phyloP scores from a whole-genome alignment of 1,139 yeast genomes.

The Taphrina populina region DNA sequence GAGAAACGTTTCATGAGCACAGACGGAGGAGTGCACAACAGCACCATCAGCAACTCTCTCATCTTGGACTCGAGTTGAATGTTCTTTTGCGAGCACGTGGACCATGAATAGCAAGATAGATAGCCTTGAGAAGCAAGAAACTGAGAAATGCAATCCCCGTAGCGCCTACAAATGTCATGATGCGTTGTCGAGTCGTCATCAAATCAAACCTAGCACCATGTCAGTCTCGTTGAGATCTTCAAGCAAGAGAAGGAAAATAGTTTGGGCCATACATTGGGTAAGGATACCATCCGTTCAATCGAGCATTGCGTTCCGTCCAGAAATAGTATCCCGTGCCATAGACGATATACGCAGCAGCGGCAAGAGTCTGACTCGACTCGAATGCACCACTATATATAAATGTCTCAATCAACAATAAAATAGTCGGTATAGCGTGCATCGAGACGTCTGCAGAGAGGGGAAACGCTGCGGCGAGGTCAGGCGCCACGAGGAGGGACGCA shows the following conservation, averaged over 20 bases:
- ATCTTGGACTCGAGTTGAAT: no score
- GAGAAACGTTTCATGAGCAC: no score
- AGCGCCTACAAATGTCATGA: constrained; percentile 25
- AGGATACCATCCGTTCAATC: constrained; percentile 27
- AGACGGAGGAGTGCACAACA: no score
- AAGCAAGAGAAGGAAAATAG: no score
- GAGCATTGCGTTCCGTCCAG: constrained; percentile 26
- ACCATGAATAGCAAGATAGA: constrained; percentile 19
- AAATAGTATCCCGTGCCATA: constrained; percentile 13
- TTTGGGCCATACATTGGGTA: constrained; percentile 15
- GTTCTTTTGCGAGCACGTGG: no score
- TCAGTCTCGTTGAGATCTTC: constrained; percentile 1
- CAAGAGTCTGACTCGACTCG: constrained; percentile 1
- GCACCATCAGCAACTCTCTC: no score
- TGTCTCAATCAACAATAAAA: constrained; percentile 14
- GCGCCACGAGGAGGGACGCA: constrained; percentile 9
- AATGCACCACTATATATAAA: constrained; percentile 20
- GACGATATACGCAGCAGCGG: constrained; percentile 8
- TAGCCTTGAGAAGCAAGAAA: constrained; percentile 5
- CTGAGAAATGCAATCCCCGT: constrained; percentile 21
- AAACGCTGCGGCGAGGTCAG: constrained; percentile 6
- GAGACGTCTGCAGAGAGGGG: constrained; percentile 24
- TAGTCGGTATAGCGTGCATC: constrained; percentile 29
- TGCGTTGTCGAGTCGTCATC: constrained; percentile 19
- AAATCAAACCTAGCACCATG: constrained; percentile 10